Base-by-base conservation (phyloP, 2,329 filamentous ascomycete genomes). In the Chalaropsis thielavioides region DNA sequence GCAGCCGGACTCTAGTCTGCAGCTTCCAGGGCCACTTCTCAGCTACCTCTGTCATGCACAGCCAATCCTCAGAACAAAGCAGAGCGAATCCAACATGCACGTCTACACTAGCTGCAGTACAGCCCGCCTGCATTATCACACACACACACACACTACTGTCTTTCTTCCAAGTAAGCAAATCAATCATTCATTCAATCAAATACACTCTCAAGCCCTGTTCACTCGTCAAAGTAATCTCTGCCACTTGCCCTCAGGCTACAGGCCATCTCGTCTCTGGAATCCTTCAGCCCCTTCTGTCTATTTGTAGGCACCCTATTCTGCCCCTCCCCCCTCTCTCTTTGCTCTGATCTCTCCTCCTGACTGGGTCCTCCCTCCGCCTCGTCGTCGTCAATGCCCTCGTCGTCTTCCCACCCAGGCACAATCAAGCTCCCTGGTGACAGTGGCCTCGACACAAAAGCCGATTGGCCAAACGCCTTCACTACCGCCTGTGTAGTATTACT, bases 361-460 rank as follows among this genome's bases (percentile, higher is more conserved):
- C n/a, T n/a, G 46, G n/a, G 22, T 6, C 43, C 8, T 24, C 43
- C 56, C 35, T 64, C 43, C 5, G 41, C 46, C 15, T 56, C 24
- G 1, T 19, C 19, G 40, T 43, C 63, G 17, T 64, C 63, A 27
- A 46, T 62, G 11, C 59, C 64, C 17, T 54, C 46, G 19, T 63
- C 61, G 17, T 54, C 43, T n/a, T 65, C 58, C 59, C 44, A 62
- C 31, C 17, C n/a, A n/a, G 59, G 58, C 6, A 65, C 63, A 15
- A 65, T 61, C 11, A 65, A 31, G 58, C 58, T 27, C 41, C 41
- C 63, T 11, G 51, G 51, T 4, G 63, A 59, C 6, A 61, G 27
- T 8, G 43, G 43, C 22, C n/a, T 40, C 13, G 31, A 31, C 17
- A 17, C 35, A 31, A 61, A 51, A 2, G 41, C 58, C 15, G 51